A percentile compares a stretch with the other conserved stretches of the same genome.
phyloP scores from a whole-genome alignment of 2,329 filamentous ascomycete species.

The Fusarium torulosum region DNA sequence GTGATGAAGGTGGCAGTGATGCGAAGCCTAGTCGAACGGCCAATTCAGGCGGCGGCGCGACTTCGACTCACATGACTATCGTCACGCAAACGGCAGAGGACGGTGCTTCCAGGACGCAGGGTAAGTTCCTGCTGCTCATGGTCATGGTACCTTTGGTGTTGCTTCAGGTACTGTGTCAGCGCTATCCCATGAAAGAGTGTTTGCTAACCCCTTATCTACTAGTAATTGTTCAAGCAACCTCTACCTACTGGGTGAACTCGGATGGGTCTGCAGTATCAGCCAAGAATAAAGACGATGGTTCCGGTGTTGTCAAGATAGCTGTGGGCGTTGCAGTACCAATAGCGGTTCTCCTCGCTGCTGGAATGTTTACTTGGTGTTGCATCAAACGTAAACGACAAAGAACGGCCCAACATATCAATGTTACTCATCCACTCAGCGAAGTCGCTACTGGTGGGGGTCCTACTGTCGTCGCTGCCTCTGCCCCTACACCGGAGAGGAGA shows the following conservation, averaged over 20 bases:
- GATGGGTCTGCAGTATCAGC: conserved; percentile 38
- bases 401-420: neutral
- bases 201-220: conserved; percentile 13
- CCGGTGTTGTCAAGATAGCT: conserved; percentile 39
- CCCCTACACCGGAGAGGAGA: conserved; percentile 21
- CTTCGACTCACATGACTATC: conserved; percentile 44
- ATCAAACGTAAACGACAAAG: conserved; percentile 30
- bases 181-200: neutral
- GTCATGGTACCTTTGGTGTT: conserved; percentile 44
- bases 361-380: conserved; percentile 33
- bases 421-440: conserved; percentile 30
- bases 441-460: conserved; percentile 8
- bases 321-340: conserved; percentile 39
- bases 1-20: conserved; percentile 8
- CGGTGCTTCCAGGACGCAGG: conserved; percentile 42
- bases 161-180: conserved; percentile 47
- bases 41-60: conserved; percentile 31
- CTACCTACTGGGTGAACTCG: conserved; percentile 41
- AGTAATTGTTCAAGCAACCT: conserved; percentile 47
- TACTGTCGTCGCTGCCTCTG: neutral
- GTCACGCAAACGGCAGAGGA: conserved; percentile 46
- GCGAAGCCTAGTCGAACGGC: conserved; percentile 40
- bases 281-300: conserved; percentile 8
- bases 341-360: conserved; percentile 16
- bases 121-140: conserved; percentile 50